Evolutionary conservation across 345 rosid species (phyloP).

Genomic region (Eutrema yunnanense): DNA sequence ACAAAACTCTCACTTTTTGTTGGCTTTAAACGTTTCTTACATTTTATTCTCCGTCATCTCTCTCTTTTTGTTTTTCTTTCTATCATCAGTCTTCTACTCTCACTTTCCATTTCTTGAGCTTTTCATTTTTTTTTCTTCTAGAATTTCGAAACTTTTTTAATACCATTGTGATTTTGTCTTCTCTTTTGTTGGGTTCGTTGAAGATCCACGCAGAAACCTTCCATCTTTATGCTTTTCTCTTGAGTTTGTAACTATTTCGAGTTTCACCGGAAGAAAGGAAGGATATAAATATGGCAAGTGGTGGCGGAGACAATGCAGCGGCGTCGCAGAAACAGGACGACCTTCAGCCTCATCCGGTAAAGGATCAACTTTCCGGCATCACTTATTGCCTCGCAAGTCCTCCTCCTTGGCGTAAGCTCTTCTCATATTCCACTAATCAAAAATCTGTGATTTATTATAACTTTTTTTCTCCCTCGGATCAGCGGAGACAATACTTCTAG

Average conservation of each 20-base stretch:
- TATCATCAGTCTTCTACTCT: neutral
- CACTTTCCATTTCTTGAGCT: conserved; percentile 4
- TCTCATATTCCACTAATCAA: neutral
- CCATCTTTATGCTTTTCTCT: neutral
- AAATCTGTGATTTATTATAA: neutral
- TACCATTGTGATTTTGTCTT: neutral
- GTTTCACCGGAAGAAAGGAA: neutral
- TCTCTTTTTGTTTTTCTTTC: neutral
- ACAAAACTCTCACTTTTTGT: neutral
- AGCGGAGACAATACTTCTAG: conserved; percentile 90
- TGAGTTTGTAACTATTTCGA: neutral
- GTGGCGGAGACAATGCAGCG: conserved; percentile 55
- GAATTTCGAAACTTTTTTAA: neutral
- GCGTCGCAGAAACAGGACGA: conserved; percentile 80
- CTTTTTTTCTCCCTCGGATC: conserved; percentile 2
- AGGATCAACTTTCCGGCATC: conserved; percentile 75
- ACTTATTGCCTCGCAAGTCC: conserved; percentile 87
- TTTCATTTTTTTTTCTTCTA: neutral
- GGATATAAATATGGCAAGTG: conserved; percentile 29
- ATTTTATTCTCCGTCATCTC: neutral
- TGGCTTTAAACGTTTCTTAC: neutral
- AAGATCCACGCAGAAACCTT: neutral
- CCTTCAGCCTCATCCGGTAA: conserved; percentile 81
- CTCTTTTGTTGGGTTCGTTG: neutral
- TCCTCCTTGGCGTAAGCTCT: conserved; percentile 95